phyloP scores from a whole-genome alignment of 768 basidiomycete genomes.

The Jaapia argillacea region DNA sequence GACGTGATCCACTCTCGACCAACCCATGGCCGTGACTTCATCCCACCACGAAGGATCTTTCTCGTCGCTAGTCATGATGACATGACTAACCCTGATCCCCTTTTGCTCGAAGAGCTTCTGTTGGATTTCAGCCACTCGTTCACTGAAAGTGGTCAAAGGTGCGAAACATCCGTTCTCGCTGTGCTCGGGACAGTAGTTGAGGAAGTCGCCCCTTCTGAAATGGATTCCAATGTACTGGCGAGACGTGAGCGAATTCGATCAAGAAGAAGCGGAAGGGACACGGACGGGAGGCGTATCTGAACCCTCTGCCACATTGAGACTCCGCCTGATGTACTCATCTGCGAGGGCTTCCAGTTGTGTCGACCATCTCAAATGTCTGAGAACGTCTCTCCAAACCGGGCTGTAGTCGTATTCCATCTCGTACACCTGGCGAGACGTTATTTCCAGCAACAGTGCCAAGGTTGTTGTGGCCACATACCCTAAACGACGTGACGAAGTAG shows the following conservation, averaged over 20 bases:
- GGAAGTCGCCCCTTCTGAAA: conserved; percentile 26
- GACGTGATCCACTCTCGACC: conserved; percentile 25
- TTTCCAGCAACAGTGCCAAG: conserved; percentile 1
- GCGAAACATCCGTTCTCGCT: conserved; percentile 27
- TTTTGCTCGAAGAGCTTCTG: conserved; percentile 22
- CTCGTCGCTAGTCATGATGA: conserved; percentile 36
- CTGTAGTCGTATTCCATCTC: conserved; percentile 22
- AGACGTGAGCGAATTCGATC: not conserved
- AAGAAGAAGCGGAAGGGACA: not conserved
- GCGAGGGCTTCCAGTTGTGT: conserved; percentile 19
- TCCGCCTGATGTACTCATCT: conserved; percentile 17
- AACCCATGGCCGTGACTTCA: conserved; percentile 22
- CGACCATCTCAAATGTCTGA: conserved; percentile 23
- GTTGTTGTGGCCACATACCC: not conserved
- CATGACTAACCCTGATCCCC: conserved; percentile 20
- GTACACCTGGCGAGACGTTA: conserved; percentile 13
- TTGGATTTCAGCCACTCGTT: conserved; percentile 25
- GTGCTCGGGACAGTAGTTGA: conserved; percentile 21
- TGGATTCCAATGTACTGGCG: conserved; percentile 25
- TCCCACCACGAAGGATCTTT: conserved; percentile 28
- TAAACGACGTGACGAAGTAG: not conserved
- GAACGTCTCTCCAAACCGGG: conserved; percentile 26
- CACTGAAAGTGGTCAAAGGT: conserved; percentile 22
- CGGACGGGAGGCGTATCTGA: conserved; percentile 23
- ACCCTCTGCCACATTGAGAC: conserved; percentile 15